Percentiles rank a stretch among this genome's conserved stretches.
These are phyloP conservation scores for Ceratocystis destructans DNA, from an alignment of 2,329 filamentous ascomycete species.

Conservation along the genomic window DNA sequence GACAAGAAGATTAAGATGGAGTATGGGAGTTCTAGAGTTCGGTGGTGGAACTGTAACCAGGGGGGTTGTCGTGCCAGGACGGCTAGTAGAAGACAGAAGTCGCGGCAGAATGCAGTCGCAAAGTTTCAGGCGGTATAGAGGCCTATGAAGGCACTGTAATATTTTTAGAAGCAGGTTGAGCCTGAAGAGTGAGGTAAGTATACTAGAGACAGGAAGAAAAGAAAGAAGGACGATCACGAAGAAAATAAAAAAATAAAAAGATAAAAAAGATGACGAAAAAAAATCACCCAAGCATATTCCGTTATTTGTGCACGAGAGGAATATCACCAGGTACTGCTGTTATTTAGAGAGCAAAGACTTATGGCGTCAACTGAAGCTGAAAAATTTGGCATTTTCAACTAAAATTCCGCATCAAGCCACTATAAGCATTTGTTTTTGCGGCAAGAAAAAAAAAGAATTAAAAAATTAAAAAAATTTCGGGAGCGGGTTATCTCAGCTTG, in stretches of 20 bases:
- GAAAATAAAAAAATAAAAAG: neutral
- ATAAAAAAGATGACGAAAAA: no score
- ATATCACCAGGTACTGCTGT: no score
- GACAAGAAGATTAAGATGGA: neutral
- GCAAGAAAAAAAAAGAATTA: neutral
- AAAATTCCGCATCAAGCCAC: neutral
- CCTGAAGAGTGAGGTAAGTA: neutral
- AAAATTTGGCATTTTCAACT: neutral
- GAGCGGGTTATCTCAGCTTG: neutral
- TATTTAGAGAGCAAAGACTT: neutral
- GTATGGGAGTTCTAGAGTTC: neutral
- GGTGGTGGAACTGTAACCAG: slow-evolving; percentile 5
- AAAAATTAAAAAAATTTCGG: neutral
- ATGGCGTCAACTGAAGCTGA: neutral
- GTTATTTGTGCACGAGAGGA: neutral
- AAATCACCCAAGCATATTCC: neutral
- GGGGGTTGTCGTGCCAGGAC: neutral
- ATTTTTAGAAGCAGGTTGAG: neutral
- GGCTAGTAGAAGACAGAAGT: neutral
- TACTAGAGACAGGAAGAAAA: neutral
- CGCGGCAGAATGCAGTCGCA: neutral
- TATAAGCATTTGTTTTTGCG: neutral
- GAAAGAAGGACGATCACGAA: neutral
- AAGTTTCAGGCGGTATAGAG: neutral
- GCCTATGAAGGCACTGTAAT: neutral